Percentiles rank a stretch among this genome's conserved stretches.
phyloP scores from a whole-genome alignment of 768 basidiomycete genomes.

The Auriculariales sp. region DNA sequence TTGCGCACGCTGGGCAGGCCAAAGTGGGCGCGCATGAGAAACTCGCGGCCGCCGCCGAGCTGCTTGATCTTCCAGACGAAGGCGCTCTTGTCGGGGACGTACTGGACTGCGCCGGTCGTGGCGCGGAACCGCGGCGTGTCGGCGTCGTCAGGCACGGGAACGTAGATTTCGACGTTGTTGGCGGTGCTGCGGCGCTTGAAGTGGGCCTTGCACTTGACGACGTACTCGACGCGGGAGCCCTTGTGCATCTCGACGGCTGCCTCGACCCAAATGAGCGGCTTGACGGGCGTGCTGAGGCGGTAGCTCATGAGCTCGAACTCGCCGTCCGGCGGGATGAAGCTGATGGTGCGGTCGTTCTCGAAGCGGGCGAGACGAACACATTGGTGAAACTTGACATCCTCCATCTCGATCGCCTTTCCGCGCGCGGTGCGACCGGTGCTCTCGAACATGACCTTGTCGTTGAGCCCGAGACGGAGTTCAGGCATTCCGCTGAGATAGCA shows the following conservation, averaged over 20 bases:
- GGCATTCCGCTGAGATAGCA: conserved; percentile 99
- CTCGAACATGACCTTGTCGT: conserved; percentile 99
- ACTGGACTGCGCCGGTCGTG: conserved; percentile 88
- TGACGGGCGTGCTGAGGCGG: conserved; percentile 90
- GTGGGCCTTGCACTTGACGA: conserved; percentile 91
- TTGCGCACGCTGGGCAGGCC: conserved; percentile 86
- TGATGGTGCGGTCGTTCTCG: conserved; percentile 97
- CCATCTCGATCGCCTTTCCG: conserved; percentile 98
- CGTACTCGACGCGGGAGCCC: conserved; percentile 88
- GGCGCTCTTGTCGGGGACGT: conserved; percentile 94
- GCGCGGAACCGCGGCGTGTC: conserved; percentile 96
- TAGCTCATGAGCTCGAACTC: conserved; percentile 99
- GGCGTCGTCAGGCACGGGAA: conserved; percentile 97
- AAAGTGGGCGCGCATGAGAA: conserved; percentile 96
- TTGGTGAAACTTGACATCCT: conserved; percentile 99
- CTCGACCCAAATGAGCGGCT: conserved; percentile 95
- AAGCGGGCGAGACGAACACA: conserved; percentile 94
- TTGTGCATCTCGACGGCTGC: conserved; percentile 89
- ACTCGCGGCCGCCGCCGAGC: conserved; percentile 88
- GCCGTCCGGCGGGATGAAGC: conserved; percentile 97
- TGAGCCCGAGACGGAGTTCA: conserved; percentile 84
- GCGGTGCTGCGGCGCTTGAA: conserved; percentile 95
- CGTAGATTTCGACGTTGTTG: conserved; percentile 97
- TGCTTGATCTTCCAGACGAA: conserved; percentile 99
- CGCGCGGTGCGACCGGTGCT: conserved; percentile 86